Percentiles rank a stretch among this genome's conserved stretches.
phyloP scores from a whole-genome alignment of 768 basidiomycete species.

The Hirschioporus abietinus region DNA sequence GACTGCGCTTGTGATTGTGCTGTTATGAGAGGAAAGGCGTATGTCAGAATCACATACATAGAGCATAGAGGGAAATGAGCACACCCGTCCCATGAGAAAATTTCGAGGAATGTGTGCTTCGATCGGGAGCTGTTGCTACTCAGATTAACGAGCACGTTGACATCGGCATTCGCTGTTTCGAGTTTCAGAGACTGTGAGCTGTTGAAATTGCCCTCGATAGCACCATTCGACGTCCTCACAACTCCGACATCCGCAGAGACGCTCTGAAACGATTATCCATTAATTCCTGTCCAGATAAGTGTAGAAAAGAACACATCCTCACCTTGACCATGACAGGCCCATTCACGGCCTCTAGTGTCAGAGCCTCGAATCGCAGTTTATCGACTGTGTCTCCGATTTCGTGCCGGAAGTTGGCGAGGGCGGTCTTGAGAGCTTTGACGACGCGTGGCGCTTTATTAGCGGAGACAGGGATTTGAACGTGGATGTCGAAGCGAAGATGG shows the following conservation, averaged over 20 bases:
- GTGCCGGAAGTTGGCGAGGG: constrained; percentile 35
- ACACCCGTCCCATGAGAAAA: not conserved
- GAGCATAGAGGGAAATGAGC: not conserved
- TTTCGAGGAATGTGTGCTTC: not conserved
- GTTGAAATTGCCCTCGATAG: constrained; percentile 41
- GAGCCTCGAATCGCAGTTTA: constrained; percentile 30
- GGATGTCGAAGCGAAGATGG: constrained; percentile 29
- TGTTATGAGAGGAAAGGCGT: not conserved
- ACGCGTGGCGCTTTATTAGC: constrained; percentile 17
- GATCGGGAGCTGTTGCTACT: not conserved
- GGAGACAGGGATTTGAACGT: constrained; percentile 32
- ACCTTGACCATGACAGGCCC: constrained; percentile 31
- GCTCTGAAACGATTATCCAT: not conserved
- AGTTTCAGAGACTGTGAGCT: constrained; percentile 30
- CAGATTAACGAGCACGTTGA: constrained; percentile 35
- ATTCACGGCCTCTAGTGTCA: constrained; percentile 32
- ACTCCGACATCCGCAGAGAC: not conserved
- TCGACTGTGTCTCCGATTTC: constrained; percentile 29
- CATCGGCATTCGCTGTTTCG: constrained; percentile 31
- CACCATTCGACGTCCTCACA: constrained; percentile 28
- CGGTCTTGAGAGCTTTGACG: constrained; percentile 40
- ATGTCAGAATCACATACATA: not conserved
- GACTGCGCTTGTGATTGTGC: not conserved
- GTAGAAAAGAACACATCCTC: constrained; percentile 7
- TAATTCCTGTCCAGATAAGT: not conserved